Percentiles rank a stretch among this genome's conserved stretches.
Evolutionary conservation across 202 grass and related monocot genomes (phyloP).

Genomic region (Zizania palustris): DNA sequence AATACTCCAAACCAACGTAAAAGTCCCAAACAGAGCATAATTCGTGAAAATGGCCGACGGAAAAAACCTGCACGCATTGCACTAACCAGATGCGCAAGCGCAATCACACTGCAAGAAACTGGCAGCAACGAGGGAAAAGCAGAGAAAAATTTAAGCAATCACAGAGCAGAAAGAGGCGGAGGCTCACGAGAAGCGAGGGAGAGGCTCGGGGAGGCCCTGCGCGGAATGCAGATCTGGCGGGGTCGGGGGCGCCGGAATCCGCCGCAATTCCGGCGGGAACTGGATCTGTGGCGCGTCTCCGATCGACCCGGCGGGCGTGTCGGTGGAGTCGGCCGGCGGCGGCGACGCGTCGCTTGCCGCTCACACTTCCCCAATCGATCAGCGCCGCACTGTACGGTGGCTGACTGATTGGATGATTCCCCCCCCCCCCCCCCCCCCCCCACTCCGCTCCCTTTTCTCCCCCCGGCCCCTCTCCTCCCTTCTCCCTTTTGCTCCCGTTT

Average conservation of each 20-base stretch:
- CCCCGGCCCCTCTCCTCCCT: conserved; percentile 36
- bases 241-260: conserved; percentile 22
- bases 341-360: conserved; percentile 36
- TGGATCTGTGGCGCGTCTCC: conserved; percentile 51
- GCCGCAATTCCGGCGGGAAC: conserved; percentile 30
- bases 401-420: conserved; percentile 25
- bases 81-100: background rate
- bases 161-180: background rate
- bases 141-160: background rate
- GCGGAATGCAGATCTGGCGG: conserved; percentile 54
- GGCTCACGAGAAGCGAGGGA: conserved; percentile 42
- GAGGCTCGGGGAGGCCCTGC: conserved; percentile 2
- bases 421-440: no score
- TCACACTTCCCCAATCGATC: conserved; percentile 39
- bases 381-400: conserved; percentile 22
- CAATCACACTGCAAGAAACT: background rate
- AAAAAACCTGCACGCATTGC: background rate
- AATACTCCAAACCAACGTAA: background rate
- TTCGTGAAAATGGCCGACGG: background rate
- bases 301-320: conserved; percentile 34
- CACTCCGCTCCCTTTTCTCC: conserved; percentile 6
- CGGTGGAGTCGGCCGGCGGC: conserved; percentile 34
- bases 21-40: background rate
- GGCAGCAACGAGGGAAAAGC: background rate
- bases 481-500: conserved; percentile 41